Evolutionary conservation across 2,329 filamentous ascomycete genomes (phyloP).

Genomic region (Blastomyces silverae): DNA sequence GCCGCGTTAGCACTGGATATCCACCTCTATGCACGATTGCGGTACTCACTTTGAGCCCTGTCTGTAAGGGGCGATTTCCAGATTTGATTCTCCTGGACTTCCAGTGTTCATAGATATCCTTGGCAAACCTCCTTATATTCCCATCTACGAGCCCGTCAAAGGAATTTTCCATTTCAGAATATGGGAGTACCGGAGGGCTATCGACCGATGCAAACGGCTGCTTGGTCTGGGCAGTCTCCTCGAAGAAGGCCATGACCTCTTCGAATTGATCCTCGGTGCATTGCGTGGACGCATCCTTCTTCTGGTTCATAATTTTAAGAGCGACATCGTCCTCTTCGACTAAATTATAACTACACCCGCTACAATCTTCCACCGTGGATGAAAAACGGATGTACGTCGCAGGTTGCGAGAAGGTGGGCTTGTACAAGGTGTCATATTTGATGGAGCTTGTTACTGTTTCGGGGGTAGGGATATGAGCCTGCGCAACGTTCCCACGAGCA

Average conservation of each 20-base stretch:
- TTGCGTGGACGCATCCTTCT: slow-evolving; percentile 55
- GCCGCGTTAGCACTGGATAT: slow-evolving; percentile 13
- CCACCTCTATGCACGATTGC: neutral
- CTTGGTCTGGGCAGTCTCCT: slow-evolving; percentile 73
- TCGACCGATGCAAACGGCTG: slow-evolving; percentile 87
- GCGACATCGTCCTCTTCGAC: slow-evolving; percentile 81
- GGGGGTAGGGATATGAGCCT: slow-evolving; percentile 61
- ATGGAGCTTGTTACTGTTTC: slow-evolving; percentile 57
- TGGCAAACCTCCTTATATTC: slow-evolving; percentile 55
- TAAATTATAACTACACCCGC: slow-evolving; percentile 89
- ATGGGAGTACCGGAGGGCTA: slow-evolving; percentile 69
- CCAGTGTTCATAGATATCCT: slow-evolving; percentile 87
- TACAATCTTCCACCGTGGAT: slow-evolving; percentile 93
- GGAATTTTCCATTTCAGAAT: slow-evolving; percentile 66
- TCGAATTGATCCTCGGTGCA: slow-evolving; percentile 91
- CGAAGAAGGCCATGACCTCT: slow-evolving; percentile 88
- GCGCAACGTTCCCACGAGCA: slow-evolving; percentile 54
- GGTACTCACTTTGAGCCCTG: slow-evolving; percentile 60
- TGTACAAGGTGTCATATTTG: slow-evolving; percentile 85
- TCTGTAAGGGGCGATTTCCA: slow-evolving; percentile 66
- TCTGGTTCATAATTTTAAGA: slow-evolving; percentile 75
- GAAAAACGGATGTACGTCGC: slow-evolving; percentile 96
- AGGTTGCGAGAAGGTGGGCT: slow-evolving; percentile 70
- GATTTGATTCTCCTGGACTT: slow-evolving; percentile 59
- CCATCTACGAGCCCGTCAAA: slow-evolving; percentile 54